Evolutionary conservation across 306 rosid genomes (phyloP).

Genomic region (Bauhinia variegata): DNA sequence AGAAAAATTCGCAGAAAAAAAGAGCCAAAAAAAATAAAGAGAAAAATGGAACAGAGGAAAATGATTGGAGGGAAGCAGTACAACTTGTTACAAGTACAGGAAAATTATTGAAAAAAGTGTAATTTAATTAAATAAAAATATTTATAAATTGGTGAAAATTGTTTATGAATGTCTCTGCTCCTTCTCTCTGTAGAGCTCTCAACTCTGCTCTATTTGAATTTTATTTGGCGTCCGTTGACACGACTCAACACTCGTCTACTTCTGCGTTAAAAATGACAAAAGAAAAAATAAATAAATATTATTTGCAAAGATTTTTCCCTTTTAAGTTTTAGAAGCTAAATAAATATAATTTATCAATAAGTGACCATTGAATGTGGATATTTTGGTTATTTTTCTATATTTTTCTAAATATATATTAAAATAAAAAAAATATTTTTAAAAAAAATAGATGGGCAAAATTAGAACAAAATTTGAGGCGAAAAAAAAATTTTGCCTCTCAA

Average conservation of each 20-base stretch:
- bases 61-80: slow-evolving; percentile 75
- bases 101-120: slow-evolving; percentile 3
- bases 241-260: slow-evolving; percentile 35
- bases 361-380: no score
- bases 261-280: background rate
- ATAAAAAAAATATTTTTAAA: no score
- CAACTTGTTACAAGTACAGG: slow-evolving; percentile 42
- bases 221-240: slow-evolving; percentile 72
- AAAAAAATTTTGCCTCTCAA: no score
- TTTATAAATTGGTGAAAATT: background rate
- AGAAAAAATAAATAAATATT: background rate
- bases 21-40: slow-evolving; percentile 16
- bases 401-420: no score
- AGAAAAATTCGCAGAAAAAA: slow-evolving; percentile 46
- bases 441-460: no score
- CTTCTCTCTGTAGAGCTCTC: slow-evolving; percentile 3
- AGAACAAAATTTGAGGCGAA: no score
- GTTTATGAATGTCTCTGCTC: slow-evolving; percentile 12
- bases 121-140: background rate
- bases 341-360: no score
- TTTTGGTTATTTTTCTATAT: no score
- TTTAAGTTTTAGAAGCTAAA: no score
- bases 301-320: no score
- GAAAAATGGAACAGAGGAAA: slow-evolving; percentile 37
- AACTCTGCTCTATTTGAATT: slow-evolving; percentile 55